Evolutionary conservation across 768 basidiomycete genomes (phyloP).

Genomic region (Mycena albidolilacea): DNA sequence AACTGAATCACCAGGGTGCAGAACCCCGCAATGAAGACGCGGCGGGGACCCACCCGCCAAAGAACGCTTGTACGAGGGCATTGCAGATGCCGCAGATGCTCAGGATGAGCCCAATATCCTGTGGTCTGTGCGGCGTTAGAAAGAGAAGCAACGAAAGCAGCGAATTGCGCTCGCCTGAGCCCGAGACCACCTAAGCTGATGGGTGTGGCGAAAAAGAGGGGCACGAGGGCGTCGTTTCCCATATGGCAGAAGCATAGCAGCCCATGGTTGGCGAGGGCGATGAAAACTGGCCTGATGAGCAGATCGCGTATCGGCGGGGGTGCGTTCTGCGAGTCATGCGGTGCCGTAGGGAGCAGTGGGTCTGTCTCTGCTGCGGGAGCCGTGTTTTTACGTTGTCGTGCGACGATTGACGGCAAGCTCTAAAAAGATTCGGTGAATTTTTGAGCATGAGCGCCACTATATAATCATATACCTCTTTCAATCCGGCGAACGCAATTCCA

Average conservation of each 20-base stretch:
- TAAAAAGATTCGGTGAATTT: not conserved
- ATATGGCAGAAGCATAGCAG: constrained; percentile 24
- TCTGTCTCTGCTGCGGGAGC: constrained; percentile 23
- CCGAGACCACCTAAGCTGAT: constrained; percentile 31
- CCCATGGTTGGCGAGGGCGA: constrained; percentile 23
- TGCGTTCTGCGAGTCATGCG: not conserved
- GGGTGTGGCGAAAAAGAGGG: constrained; percentile 29
- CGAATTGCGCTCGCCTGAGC: constrained; percentile 3
- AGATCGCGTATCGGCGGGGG: constrained; percentile 23
- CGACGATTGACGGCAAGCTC: constrained; percentile 30
- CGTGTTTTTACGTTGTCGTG: not conserved
- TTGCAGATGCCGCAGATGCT: constrained; percentile 65
- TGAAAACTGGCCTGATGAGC: constrained; percentile 14
- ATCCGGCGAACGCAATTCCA: constrained; percentile 50
- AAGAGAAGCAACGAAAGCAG: not conserved
- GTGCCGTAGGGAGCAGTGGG: constrained; percentile 19
- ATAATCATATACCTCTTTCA: constrained; percentile 57
- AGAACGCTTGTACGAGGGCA: constrained; percentile 58
- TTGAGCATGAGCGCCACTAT: not conserved
- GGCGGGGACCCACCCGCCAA: constrained; percentile 15
- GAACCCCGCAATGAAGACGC: constrained; percentile 20
- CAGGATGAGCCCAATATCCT: constrained; percentile 72
- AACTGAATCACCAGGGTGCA: not conserved
- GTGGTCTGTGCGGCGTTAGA: constrained; percentile 54
- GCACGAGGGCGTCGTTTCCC: constrained; percentile 19